Conservation (phyloP, 345 rosid species). For the Erucastrum elatum region DNA sequence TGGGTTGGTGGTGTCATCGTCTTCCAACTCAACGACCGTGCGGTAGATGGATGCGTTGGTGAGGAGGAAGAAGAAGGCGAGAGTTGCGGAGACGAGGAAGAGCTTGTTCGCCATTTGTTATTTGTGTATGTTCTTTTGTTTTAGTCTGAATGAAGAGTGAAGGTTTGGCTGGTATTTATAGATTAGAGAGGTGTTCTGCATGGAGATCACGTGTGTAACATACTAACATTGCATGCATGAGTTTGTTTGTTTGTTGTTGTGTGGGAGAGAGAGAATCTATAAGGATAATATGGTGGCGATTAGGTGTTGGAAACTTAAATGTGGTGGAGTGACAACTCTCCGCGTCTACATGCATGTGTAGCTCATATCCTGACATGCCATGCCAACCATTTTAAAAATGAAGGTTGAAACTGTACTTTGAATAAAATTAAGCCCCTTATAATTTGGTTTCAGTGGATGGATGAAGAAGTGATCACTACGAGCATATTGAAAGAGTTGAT, state of each 20-base stretch:
- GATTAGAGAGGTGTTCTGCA: neutral
- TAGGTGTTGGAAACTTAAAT: neutral
- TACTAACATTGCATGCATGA: neutral
- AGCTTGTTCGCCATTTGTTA: constrained; percentile 31
- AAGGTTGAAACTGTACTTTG: neutral
- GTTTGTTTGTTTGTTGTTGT: constrained; percentile 1
- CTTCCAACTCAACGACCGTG: constrained; percentile 34
- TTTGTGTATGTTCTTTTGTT: neutral
- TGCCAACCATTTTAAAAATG: neutral
- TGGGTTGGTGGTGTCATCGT: constrained; percentile 19
- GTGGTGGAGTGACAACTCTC: constrained; percentile 23
- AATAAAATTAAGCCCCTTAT: neutral
- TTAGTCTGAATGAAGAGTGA: neutral
- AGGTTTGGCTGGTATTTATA: neutral
- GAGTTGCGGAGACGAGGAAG: constrained; percentile 32
- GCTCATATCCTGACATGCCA: constrained; percentile 3
- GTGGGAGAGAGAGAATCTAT: neutral
- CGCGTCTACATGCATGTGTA: constrained; percentile 24
- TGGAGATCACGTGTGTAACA: constrained; percentile 24
- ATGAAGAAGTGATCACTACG: neutral
- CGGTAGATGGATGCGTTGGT: constrained; percentile 44
- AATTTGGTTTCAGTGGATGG: neutral
- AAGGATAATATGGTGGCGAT: neutral
- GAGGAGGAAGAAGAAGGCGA: constrained; percentile 32
- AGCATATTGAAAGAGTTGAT: neutral